Evolutionary conservation across 2,329 filamentous ascomycete genomes (phyloP), one percentile per base, ranked within the genome.

Genomic region (Huntiella bhutanensis): DNA sequence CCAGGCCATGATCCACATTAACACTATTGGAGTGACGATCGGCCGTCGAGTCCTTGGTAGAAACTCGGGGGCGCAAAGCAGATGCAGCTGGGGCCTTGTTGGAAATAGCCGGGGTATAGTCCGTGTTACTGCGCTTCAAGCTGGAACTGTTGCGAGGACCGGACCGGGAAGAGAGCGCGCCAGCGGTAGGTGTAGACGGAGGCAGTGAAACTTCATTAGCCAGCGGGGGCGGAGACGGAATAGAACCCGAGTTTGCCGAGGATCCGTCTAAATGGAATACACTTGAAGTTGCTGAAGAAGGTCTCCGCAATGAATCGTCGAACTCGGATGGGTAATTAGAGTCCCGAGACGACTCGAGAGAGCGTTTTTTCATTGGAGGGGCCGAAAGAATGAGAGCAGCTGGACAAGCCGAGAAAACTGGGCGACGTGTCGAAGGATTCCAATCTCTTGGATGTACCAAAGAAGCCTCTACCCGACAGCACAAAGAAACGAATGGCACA

Each of bases 351-450:
- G 41, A 43, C 12, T 43, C 41, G 5, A 43, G 32, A n/a, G 41
- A 43, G 41, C 34, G 41, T 33, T 43, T 43, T 33, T 43, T 43
- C 41, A 43, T 43, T 33, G 41, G 41, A 34, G 12, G 41, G 15
- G 41, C 13, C 41, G 41, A 32, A 13, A 16, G 6, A 34, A 35
- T 34, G 3, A 16, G 32, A 36, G 41, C 13, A 16, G 12, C 13
- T 32, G 13, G 10, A 17, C 32, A 43, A 36, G n/a, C 32, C 7
- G 28, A 19, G 41, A 8, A 43, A 33, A 43, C 32, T 34, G 41
- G 33, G 41, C 28, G 28, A 43, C 34, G 22, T 28, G 7, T 28
- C 7, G 22, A 10, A 28, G 22, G 22, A 28, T 28, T 28, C 22
- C 22, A 28, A 28, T 28, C 22, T 28, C 22, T 28, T 28, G 22